Conservation (phyloP, 345 rosid species). For the Populus nigra region DNA sequence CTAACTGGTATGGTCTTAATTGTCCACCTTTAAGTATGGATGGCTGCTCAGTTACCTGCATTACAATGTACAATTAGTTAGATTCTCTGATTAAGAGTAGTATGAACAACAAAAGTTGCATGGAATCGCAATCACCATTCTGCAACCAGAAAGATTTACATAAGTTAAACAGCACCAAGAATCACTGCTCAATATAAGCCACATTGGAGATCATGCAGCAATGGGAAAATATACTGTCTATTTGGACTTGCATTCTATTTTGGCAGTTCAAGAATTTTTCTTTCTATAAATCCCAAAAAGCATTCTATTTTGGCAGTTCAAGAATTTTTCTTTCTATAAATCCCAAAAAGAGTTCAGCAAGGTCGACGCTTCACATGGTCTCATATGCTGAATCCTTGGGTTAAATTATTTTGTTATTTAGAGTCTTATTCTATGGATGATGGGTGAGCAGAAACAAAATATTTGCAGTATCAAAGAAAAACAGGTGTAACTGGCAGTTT, state of each 20-base stretch:
- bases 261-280: not conserved
- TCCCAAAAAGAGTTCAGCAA: not conserved
- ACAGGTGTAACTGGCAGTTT: not conserved
- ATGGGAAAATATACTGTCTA: not conserved
- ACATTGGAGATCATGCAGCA: not conserved
- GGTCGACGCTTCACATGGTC: not conserved
- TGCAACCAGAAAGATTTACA: not conserved
- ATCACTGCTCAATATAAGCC: not conserved
- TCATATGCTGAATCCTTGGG: not conserved
- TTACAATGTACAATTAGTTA: slow-evolving; percentile 25
- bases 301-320: not conserved
- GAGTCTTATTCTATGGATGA: not conserved
- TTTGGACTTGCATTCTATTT: not conserved
- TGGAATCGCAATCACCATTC: slow-evolving; percentile 2
- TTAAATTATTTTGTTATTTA: not conserved
- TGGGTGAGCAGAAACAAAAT: not conserved
- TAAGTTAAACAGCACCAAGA: slow-evolving; percentile 1
- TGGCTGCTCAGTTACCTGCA: slow-evolving; percentile 94
- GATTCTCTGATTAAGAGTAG: slow-evolving; percentile 14
- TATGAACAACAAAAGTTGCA: not conserved
- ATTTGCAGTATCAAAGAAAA: not conserved
- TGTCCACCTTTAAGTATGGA: slow-evolving; percentile 88
- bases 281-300: not conserved
- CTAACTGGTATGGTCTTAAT: slow-evolving; percentile 84
- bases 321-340: not conserved